Evolutionary conservation across 192 early-diverging fungal genomes (phyloP), one percentile per base, ranked within the genome.

Genomic region (Phlyctochytrium bullatum): DNA sequence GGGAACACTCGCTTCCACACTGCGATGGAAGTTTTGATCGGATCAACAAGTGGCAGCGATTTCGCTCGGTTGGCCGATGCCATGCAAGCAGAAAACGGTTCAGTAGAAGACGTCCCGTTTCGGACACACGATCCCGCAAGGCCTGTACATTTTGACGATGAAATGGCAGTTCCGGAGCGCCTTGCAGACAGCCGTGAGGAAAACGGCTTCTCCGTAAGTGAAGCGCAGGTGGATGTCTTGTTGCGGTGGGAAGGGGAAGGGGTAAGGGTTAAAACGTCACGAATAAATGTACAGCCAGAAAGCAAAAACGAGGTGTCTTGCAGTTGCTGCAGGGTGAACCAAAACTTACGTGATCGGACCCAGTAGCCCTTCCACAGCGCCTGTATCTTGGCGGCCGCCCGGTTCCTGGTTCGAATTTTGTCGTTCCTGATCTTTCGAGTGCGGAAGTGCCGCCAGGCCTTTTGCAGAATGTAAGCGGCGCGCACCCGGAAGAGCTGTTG

Each of bases 321-420:
- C n/a, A n/a, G n/a, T n/a, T n/a, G 24, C 17, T 10, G 33, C 24
- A 6, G 27, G 29, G 34, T 33, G 61, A 10, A 3, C 10, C 0
- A 0, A n/a, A n/a, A 79, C 79, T 58, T 75, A 80, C 80, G 80
- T 2, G 80, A 81, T 10, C 84, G 73, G 16, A 85, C 78, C 78
- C 82, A 85, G 61, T 78, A 86, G 1, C 84, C 84, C 64, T 76
- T 76, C 84, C 84, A 86, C 28, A 78, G 56, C 2, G 84, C 79
- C 64, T 86, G 84, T 31, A 86, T 75, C 69, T 76, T 65, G 28
- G 82, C 77, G 0, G 80, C 84, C 3, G 84, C 84, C 36, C 72
- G 32, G 57, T 85, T 82, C 29, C 82, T 40, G 2, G 80, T 86
- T 40, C 75, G 73, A 68, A 83, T 69, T 64, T 86, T 86, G 62